Percentiles rank a stretch among this genome's conserved stretches.
Evolutionary conservation across 2,329 filamentous ascomycete genomes (phyloP).

Genomic region (Colletotrichum echinochloae): DNA sequence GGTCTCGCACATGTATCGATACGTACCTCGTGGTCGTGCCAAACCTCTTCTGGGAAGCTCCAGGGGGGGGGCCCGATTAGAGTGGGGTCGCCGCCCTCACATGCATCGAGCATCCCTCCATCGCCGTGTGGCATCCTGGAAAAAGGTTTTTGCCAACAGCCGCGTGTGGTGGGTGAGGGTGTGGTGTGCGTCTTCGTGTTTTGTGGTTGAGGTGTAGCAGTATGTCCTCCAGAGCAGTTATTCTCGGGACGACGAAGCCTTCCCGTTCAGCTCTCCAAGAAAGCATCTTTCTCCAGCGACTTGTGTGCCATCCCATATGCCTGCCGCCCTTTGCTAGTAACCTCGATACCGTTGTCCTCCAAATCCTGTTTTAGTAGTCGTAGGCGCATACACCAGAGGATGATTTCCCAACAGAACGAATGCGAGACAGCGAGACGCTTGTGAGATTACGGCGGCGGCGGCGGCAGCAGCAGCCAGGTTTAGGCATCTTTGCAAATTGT

Average conservation of each 20-base stretch:
- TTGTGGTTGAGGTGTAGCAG: background rate
- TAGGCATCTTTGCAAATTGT: background rate
- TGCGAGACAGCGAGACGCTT: background rate
- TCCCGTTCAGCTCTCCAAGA: background rate
- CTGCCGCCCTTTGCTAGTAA: background rate
- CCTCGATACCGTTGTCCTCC: background rate
- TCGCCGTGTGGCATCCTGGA: conserved; percentile 28
- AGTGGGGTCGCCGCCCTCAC: conserved; percentile 34
- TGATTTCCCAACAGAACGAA: background rate
- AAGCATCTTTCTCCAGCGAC: background rate
- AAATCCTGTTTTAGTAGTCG: background rate
- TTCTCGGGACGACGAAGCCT: background rate
- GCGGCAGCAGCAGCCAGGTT: background rate
- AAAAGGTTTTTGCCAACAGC: conserved; percentile 15
- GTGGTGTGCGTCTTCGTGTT: conserved; percentile 3
- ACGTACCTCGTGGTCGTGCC: conserved; percentile 31
- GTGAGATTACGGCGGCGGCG: background rate
- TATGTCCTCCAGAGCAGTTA: background rate
- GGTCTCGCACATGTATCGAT: conserved; percentile 30
- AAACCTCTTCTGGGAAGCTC: conserved; percentile 32
- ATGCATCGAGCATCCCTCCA: conserved; percentile 36
- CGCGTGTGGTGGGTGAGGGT: background rate
- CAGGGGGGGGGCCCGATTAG: conserved; percentile 24
- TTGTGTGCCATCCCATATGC: background rate
- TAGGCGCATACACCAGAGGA: background rate